Evolutionary conservation across 345 rosid species (phyloP).

Genomic region (Populus tremula): DNA sequence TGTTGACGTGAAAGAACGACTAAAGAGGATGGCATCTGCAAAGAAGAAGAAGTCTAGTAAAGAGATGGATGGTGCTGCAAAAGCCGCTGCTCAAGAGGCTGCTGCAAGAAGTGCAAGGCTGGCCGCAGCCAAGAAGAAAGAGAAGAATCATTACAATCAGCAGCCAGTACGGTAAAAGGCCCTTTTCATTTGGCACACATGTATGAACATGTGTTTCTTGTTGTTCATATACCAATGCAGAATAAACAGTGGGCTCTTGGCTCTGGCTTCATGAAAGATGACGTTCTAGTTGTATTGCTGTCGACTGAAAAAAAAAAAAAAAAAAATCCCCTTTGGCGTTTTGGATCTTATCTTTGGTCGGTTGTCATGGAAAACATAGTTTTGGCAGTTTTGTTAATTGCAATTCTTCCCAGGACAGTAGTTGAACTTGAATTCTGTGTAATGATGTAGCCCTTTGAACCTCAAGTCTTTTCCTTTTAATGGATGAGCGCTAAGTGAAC

Average conservation of each 20-base stretch:
- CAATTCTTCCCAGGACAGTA: conserved; percentile 16
- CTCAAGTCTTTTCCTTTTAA: neutral
- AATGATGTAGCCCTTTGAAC: neutral
- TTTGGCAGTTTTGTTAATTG: conserved; percentile 29
- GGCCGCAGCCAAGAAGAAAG: conserved; percentile 77
- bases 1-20: conserved; percentile 52
- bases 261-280: conserved; percentile 13
- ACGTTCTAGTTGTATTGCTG: conserved; percentile 19
- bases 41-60: conserved; percentile 66
- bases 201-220: conserved; percentile 30
- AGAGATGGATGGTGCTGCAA: conserved; percentile 62
- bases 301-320: conserved; percentile 7
- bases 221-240: conserved; percentile 33
- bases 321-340: conserved; percentile 1
- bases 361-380: conserved; percentile 23
- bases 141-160: conserved; percentile 74
- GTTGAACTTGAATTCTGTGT: conserved; percentile 12
- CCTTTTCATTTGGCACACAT: neutral
- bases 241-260: conserved; percentile 17
- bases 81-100: conserved; percentile 67
- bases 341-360: conserved; percentile 20
- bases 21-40: conserved; percentile 49
- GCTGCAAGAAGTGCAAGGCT: conserved; percentile 70
- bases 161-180: conserved; percentile 52
- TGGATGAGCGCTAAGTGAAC: neutral